Base-by-base conservation (phyloP, 345 rosid genomes). In the Anacardium occidentale region DNA sequence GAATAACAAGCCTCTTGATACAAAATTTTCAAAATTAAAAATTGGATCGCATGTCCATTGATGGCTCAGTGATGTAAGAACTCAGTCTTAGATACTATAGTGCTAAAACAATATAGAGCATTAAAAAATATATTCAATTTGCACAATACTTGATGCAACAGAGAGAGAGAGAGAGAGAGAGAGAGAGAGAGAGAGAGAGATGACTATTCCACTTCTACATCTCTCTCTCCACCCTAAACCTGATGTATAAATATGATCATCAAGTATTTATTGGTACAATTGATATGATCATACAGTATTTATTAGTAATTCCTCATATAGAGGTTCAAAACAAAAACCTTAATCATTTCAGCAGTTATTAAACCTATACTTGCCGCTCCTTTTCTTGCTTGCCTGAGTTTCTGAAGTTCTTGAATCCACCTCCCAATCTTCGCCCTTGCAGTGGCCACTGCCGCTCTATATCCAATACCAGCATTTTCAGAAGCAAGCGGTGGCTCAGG, bases 391-490 rank as follows among this genome's bases (percentile, higher is more conserved):
- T 90, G 95, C 56, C 90, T 83, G 56, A 86, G 88, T 77, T 87
- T 88, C 76, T 90, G 89, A 74, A 90, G 95, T 75, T 90, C 95
- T 69, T 90, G 95, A 78, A 90, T 84, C 95, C 95, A 90, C 87
- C 88, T 85, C 55, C 88, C 90, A 71, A 90, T 70, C 81, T 90
- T 90, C 54, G 78, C 90, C 78, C 95, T 88, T 70, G 90, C 92
- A 73, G 88, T 83, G 73, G 87, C 90, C 62, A 87, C 77, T 15
- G 92, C 80, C 17, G 87, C 82, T 81, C 89, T 83, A 82, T 86
- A 90, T 45, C 90, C 90, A 71, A 90, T 82, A 71, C 87, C 80
- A 50, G 81, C 63, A 85, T 79, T 85, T 68, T 86, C 95, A 73
- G 82, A 68, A 81, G 83, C 79, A 71, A 76, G 65, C 51, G 73